phyloP scores from a whole-genome alignment of 2,329 filamentous ascomycete genomes.

The Fusarium cyanostomum region DNA sequence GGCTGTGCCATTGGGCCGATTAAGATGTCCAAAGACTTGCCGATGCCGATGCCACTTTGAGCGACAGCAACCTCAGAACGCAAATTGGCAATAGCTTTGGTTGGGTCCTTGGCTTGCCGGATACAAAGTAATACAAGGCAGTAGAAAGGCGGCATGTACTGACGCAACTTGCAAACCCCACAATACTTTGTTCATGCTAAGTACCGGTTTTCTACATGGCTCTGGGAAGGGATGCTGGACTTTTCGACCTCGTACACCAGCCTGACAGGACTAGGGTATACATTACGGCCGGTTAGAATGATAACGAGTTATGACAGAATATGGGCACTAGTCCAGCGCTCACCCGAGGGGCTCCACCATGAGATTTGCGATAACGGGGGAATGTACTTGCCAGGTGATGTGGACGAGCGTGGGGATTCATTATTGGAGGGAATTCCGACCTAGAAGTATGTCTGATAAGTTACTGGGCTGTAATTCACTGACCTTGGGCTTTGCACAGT shows the following conservation, averaged over 20 bases:
- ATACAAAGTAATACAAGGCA: neutral
- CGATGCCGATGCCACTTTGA: slow-evolving; percentile 7
- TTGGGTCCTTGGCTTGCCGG: neutral
- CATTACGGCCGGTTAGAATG: neutral
- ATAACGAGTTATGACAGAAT: neutral
- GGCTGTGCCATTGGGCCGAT: neutral
- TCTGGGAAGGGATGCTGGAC: neutral
- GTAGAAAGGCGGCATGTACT: neutral
- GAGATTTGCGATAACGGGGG: too few species aligned
- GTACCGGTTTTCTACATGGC: slow-evolving; percentile 1
- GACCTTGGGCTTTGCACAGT: too few species aligned
- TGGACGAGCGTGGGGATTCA: neutral
- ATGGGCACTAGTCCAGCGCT: neutral
- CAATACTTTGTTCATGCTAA: neutral
- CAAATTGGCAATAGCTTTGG: neutral
- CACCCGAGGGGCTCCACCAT: neutral
- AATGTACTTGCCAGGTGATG: neutral
- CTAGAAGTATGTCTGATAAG: too few species aligned
- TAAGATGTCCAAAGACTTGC: neutral
- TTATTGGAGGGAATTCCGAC: neutral
- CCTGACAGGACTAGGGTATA: neutral
- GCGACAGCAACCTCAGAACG: neutral
- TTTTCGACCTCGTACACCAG: neutral
- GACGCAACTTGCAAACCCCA: neutral
- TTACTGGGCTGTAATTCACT: too few species aligned